Evolutionary conservation across 306 rosid species (phyloP), one percentile per base, ranked within the genome.

Genomic region (Echinosophora koreensis): DNA sequence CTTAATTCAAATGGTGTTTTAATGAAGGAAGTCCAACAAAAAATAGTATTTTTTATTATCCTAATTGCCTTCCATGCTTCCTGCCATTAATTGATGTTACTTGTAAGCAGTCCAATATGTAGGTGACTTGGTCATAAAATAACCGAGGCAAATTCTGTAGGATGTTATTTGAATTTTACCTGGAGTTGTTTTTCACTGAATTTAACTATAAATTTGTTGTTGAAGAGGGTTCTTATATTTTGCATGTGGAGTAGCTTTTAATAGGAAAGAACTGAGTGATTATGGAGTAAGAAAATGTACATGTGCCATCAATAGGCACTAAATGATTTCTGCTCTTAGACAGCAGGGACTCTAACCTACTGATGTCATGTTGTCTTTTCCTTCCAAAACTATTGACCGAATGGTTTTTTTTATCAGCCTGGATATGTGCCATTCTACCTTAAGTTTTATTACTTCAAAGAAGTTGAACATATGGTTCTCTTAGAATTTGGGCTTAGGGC

Each of bases 51-150:
- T 64, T 13, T 14, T 37, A 71, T 50, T 42, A 8, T 77, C 3
- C 28, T 38, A 32, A 12, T 51, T 58, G 8, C 65, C 71, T 59
- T 38, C 77, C 14, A 44, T 60, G 50, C 41, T 67, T 56, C 75
- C 27, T 52, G 17, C 65, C 62, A 42, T 46, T 28, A 35, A 50
- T 17, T 64, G 80, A 38, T 71, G 37, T 55, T 71, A 55, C 51
- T 4, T 27, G 64, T 28, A 58, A 58, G 64, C 12, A 2, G 28
- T 41, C 54, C 18, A 70, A 16, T 70, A 16, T 35, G 42, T 22
- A 18, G 55, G 41, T 55, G 34, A 50, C 47, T 32, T 32, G 55
- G 13, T 44, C 49, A 15, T 51, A 5, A 15, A 52, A 69, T 50
- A 32, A 34, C 28, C 1, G 15, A 7, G 10, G 59, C 5, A 50